Base-by-base conservation (phyloP, 2,329 filamentous ascomycete species). In the Fusarium luffae region DNA sequence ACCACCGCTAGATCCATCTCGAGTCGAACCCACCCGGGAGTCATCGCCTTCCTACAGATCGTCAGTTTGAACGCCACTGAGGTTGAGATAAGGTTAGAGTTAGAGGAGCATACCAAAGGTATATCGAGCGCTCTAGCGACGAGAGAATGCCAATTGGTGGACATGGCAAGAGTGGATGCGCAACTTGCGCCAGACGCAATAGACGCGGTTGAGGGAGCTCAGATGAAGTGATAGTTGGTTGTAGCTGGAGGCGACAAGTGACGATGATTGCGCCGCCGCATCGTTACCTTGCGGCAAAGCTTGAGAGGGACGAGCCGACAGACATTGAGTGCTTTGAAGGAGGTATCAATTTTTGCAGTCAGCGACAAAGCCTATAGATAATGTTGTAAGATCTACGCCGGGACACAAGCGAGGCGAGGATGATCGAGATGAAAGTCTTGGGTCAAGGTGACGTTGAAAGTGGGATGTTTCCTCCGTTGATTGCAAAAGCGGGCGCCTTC, bases 11-110 rank as follows among this genome's bases (percentile, higher is more conserved):
- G 79, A 76, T 43, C 77, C 79, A 46, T 80, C 73, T 48, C 79
- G 77, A 40, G 71, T 73, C 28, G 80, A 77, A 44, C 80, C 80
- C 40, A 78, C 71, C 21, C 80, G 76, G 21, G 78, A 75, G 55
- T 82, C 80, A n/a, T 72, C 65, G 25, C 63, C 54, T 52, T 63
- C 59, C 71, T 75, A 32, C 18, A 34, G 16, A 19, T 43, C 3
- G 11, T 63, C 28, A 63, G 60, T 43, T 54, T 2, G 23, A 4
- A 46, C 21, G 50, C 44, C 40, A 64, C 40, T 16, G 19, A 23
- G 25, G 48, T 40, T 18, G 16, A 41, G 40, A 34, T 54, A 61
- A 52, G 43, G 61, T 61, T 61, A 37, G 9, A n/a, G 50, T 40
- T 46, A 23, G 19, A 46, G 7, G 23, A 21, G 51, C 69, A 51